Evolutionary conservation across 768 basidiomycete genomes (phyloP).

Genomic region (Hirschioporus abietinus): DNA sequence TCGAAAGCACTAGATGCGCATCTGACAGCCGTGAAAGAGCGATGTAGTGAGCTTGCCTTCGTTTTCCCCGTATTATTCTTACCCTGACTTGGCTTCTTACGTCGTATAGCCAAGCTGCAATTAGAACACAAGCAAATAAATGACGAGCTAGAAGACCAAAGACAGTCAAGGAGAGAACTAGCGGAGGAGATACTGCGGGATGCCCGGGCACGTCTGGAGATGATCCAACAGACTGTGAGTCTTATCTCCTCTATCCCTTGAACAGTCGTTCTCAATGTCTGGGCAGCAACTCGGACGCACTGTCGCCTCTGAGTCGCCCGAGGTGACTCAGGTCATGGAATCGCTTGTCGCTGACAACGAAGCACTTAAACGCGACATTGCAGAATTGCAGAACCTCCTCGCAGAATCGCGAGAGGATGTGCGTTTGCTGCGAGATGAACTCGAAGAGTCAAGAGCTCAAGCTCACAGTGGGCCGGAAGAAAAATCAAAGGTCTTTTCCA

Average conservation of each 20-base stretch:
- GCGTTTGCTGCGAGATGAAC: constrained; percentile 61
- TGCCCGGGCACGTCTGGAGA: constrained; percentile 56
- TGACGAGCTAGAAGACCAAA: constrained; percentile 55
- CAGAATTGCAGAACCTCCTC: constrained; percentile 70
- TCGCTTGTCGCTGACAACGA: constrained; percentile 87
- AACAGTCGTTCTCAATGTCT: constrained; percentile 13
- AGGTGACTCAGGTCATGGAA: constrained; percentile 68
- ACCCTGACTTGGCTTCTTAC: neutral
- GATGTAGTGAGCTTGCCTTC: neutral
- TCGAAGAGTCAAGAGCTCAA: constrained; percentile 47
- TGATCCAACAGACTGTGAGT: constrained; percentile 54
- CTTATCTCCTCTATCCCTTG: constrained; percentile 10
- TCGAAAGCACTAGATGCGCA: constrained; percentile 66
- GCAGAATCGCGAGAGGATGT: constrained; percentile 74
- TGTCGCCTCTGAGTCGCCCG: constrained; percentile 39
- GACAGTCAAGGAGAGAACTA: constrained; percentile 54
- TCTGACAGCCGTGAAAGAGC: constrained; percentile 40
- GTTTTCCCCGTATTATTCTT: neutral
- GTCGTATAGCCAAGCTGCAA: constrained; percentile 57
- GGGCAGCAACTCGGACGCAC: constrained; percentile 10
- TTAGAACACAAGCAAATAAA: constrained; percentile 59
- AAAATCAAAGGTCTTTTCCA: neutral
- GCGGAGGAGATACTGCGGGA: constrained; percentile 65
- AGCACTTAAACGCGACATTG: constrained; percentile 71
- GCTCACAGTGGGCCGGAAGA: neutral